Conservation (phyloP, 257 asterid species). For the Euphrasia confusa region DNA sequence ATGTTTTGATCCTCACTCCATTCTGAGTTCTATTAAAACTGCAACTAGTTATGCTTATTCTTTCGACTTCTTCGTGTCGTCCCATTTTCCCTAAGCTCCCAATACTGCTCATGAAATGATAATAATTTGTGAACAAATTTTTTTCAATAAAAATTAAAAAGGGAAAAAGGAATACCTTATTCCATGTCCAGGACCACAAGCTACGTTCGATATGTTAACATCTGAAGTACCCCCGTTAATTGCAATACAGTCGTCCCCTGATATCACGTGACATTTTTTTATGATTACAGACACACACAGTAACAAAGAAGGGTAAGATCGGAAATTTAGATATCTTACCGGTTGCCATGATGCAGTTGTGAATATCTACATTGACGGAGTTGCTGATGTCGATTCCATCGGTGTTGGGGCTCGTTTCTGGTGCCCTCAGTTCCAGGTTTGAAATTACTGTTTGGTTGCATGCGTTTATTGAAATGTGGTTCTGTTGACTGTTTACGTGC, state of each 20-base stretch:
- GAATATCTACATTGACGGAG: slow-evolving; percentile 32
- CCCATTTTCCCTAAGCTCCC: slow-evolving; percentile 44
- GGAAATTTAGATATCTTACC: slow-evolving; percentile 22
- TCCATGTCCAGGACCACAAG: slow-evolving; percentile 54
- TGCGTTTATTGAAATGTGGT: slow-evolving; percentile 34
- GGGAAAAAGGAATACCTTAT: slow-evolving; percentile 30
- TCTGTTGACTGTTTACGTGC: slow-evolving; percentile 39
- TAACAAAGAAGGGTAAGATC: neutral
- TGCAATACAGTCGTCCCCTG: slow-evolving; percentile 54
- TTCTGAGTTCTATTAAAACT: slow-evolving; percentile 34
- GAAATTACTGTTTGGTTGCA: slow-evolving; percentile 31
- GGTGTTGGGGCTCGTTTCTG: slow-evolving; percentile 45
- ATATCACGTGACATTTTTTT: neutral
- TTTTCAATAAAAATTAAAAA: no score
- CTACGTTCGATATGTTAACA: slow-evolving; percentile 27
- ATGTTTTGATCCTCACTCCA: slow-evolving; percentile 54
- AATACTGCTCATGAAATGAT: slow-evolving; percentile 27
- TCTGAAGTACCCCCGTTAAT: slow-evolving; percentile 42
- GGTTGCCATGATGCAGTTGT: slow-evolving; percentile 29
- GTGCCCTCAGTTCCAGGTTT: slow-evolving; percentile 34
- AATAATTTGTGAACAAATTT: no score
- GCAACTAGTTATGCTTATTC: slow-evolving; percentile 30
- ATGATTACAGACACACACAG: neutral
- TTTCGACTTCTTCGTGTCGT: slow-evolving; percentile 32
- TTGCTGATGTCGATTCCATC: slow-evolving; percentile 47